Percentiles rank a stretch among this genome's conserved stretches.
These are phyloP conservation scores for Fusarium robinianum DNA, from an alignment of 2,329 filamentous ascomycete genomes.

Conservation along the genomic window DNA sequence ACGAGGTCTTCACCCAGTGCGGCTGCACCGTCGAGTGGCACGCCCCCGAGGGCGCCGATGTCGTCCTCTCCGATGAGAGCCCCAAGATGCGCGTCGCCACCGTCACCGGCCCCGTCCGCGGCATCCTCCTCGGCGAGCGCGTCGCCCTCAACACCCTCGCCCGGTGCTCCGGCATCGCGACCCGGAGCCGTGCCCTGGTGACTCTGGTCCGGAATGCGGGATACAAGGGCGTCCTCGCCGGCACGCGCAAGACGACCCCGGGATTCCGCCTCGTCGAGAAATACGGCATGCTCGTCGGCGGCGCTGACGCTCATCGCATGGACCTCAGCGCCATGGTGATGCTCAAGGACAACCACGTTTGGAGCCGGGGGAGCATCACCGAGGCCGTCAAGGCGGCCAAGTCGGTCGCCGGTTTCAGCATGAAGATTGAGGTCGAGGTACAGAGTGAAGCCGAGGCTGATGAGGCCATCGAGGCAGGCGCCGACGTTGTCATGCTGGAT, in stretches of 20 bases:
- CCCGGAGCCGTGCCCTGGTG: slow-evolving; percentile 62
- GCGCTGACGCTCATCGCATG: slow-evolving; percentile 88
- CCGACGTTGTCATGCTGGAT: slow-evolving; percentile 96
- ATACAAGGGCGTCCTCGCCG: slow-evolving; percentile 83
- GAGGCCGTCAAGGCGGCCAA: slow-evolving; percentile 84
- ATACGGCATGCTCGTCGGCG: slow-evolving; percentile 95
- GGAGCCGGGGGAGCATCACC: slow-evolving; percentile 85
- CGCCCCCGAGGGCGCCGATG: slow-evolving; percentile 70
- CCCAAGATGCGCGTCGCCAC: slow-evolving; percentile 71
- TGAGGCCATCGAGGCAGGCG: slow-evolving; percentile 86
- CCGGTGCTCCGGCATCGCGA: slow-evolving; percentile 89
- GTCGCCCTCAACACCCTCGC: slow-evolving; percentile 91
- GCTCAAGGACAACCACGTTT: slow-evolving; percentile 99
- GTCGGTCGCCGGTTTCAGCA: slow-evolving; percentile 80
- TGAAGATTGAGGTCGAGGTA: slow-evolving; percentile 97
- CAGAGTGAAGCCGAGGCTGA: slow-evolving; percentile 86
- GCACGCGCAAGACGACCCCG: slow-evolving; percentile 95
- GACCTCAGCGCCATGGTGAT: slow-evolving; percentile 96
- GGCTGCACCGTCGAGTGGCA: slow-evolving; percentile 94
- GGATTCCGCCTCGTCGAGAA: slow-evolving; percentile 96
- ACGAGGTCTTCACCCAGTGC: slow-evolving; percentile 88
- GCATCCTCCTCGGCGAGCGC: slow-evolving; percentile 85
- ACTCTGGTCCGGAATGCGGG: slow-evolving; percentile 65
- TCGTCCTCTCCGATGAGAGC: slow-evolving; percentile 60
- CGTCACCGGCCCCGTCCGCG: slow-evolving; percentile 79